phyloP scores from a whole-genome alignment of 2,329 filamentous ascomycete species.

The Claviceps pazoutovae region DNA sequence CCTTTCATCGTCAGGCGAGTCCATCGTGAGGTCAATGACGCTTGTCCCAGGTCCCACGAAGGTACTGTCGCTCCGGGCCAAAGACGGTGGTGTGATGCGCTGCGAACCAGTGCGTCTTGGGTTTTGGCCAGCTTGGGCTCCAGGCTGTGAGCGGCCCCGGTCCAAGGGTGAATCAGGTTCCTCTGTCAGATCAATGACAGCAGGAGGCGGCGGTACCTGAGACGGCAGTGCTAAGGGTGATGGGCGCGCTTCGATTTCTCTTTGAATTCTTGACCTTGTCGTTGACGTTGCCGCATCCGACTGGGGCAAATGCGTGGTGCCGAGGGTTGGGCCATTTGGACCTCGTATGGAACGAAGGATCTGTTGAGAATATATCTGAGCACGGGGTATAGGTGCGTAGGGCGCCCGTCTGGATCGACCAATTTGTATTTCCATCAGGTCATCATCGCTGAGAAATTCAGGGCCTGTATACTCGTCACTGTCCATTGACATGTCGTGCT shows the following conservation, averaged over 20 bases:
- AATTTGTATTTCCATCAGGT: conserved; percentile 20
- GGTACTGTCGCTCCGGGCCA: conserved; percentile 31
- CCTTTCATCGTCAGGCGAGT: conserved; percentile 25
- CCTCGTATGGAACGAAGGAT: background rate
- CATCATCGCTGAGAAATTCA: conserved; percentile 15
- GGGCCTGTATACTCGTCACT: conserved; percentile 6
- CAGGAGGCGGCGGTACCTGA: conserved; percentile 7
- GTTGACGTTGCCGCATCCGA: background rate
- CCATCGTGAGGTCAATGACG: conserved; percentile 40
- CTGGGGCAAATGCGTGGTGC: background rate
- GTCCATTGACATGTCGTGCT: conserved; percentile 9
- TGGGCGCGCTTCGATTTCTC: background rate
- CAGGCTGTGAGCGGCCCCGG: conserved; percentile 18
- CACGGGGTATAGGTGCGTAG: background rate
- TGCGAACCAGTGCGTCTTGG: conserved; percentile 28
- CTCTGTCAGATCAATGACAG: conserved; percentile 36
- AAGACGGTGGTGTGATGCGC: conserved; percentile 25
- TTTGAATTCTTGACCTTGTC: background rate
- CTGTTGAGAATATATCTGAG: background rate
- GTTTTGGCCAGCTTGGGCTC: conserved; percentile 16
- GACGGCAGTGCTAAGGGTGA: background rate
- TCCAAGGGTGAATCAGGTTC: conserved; percentile 34
- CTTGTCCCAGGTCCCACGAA: conserved; percentile 19
- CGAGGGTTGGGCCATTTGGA: background rate
- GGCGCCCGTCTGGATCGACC: conserved; percentile 5